Percentiles rank a stretch among this genome's conserved stretches.
phyloP scores from a whole-genome alignment of 2,329 filamentous ascomycete species.

The Pseudogymnoascus sp. region DNA sequence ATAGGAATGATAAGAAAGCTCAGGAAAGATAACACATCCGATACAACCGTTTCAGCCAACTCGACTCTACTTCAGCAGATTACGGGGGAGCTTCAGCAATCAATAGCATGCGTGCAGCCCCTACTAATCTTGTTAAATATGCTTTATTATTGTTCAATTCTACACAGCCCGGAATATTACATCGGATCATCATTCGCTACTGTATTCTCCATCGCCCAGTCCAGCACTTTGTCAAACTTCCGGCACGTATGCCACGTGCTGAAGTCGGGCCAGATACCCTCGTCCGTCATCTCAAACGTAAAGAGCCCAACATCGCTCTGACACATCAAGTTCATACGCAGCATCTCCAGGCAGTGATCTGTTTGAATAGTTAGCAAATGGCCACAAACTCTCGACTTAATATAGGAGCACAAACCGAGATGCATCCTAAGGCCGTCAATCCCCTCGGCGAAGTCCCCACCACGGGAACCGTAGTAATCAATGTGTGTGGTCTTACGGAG shows the following conservation, averaged over 20 bases:
- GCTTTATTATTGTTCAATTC: background rate
- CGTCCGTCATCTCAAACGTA: slow-evolving; percentile 40
- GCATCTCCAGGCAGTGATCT: slow-evolving; percentile 47
- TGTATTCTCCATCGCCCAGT: slow-evolving; percentile 45
- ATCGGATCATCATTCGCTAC: slow-evolving; percentile 30
- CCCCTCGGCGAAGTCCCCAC: slow-evolving; percentile 40
- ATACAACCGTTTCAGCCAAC: too few relatives aligned
- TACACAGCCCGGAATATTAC: background rate
- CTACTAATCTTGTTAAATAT: background rate
- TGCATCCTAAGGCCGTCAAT: slow-evolving; percentile 36
- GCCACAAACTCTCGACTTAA: background rate
- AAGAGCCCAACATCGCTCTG: slow-evolving; percentile 47
- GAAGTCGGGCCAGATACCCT: slow-evolving; percentile 46
- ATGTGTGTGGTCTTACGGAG: slow-evolving; percentile 39
- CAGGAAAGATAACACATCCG: too few relatives aligned
- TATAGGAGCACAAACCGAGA: slow-evolving; percentile 14
- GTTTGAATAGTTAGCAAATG: slow-evolving; percentile 9
- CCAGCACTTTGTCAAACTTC: slow-evolving; percentile 42
- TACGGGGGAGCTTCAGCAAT: too few relatives aligned
- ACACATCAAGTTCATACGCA: slow-evolving; percentile 46
- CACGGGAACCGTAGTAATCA: slow-evolving; percentile 40
- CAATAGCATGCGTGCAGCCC: too few relatives aligned
- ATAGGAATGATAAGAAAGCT: too few relatives aligned
- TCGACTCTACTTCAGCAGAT: too few relatives aligned
- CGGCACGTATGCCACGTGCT: slow-evolving; percentile 45